These are phyloP conservation scores for Corchorus capsularis DNA, from an alignment of 345 rosid genomes.

Conservation along the genomic window DNA sequence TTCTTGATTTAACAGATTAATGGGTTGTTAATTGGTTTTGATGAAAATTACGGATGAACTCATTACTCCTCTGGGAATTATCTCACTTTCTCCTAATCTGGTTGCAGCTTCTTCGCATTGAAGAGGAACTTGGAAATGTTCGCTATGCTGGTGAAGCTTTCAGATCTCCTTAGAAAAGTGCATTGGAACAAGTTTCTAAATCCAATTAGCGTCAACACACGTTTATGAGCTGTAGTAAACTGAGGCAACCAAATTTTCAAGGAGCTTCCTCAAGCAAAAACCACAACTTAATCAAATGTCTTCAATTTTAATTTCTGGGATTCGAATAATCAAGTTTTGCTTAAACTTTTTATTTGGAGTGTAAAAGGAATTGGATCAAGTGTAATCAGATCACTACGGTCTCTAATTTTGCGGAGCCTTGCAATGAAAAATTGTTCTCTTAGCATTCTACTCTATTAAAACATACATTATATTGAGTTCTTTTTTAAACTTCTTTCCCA, in stretches of 20 bases:
- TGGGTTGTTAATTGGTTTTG: neutral
- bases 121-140: slow-evolving; percentile 90
- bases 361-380: neutral
- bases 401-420: neutral
- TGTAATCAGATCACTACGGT: neutral
- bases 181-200: slow-evolving; percentile 8
- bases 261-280: neutral
- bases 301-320: neutral
- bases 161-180: slow-evolving; percentile 67
- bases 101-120: slow-evolving; percentile 93
- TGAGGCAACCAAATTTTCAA: slow-evolving; percentile 7
- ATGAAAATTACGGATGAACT: neutral
- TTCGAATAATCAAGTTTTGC: slow-evolving; percentile 9
- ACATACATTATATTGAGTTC: neutral
- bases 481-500: neutral
- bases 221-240: neutral
- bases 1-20: neutral
- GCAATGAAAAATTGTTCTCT: neutral
- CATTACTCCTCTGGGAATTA: neutral
- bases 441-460: neutral
- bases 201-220: neutral
- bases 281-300: neutral
- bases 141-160: slow-evolving; percentile 84
- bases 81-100: slow-evolving; percentile 14
- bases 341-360: neutral